Base-by-base conservation (phyloP, 192 early-diverging fungal genomes). In the Gigaspora rosea region DNA sequence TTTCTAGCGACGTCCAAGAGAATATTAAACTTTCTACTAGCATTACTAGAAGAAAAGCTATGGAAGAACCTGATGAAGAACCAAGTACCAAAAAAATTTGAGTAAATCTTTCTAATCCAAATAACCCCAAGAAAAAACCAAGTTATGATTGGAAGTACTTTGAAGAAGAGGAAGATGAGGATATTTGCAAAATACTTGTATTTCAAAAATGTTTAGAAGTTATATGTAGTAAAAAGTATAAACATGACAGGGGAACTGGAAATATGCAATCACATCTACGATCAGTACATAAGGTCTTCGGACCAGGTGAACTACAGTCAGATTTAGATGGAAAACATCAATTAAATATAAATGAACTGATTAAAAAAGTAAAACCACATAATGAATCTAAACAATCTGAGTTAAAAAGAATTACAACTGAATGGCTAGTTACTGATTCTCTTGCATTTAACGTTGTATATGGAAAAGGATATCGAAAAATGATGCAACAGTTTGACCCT, bases 71-170 rank as follows among this genome's bases (percentile, higher is more conserved):
- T 41, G 5, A 41, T 41, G 36, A 41, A 41, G 36, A 41, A 41
- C 36, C 5, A 65, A 10, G 16, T 65, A 33, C 4, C 3, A 69
- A 69, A 69, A 69, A 51, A 49, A 50, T 69, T n/a, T 0, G 67
- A 69, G 47, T 69, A 67, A 67, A 47, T 67, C n/a, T 18, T 67
- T 48, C 1, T 51, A 69, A 41, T 41, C 5, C 22, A n/a, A 69
- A 48, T 27, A 27, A 20, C 16, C 5, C 36, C 5, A 41, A 41
- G n/a, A 69, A 69, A 69, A 69, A 69, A 12, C 9, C 2, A 51
- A 51, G 20, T 51, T 69, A 46, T 69, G 49, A 27, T 69, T 69
- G n/a, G 49, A 10, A 50, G n/a, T 50, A 50, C 22, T 33, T 69
- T 69, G 22, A 27, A 27, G 47, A 52, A 69, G 13, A 69, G 47